Conservation (phyloP, 140 eudicot genomes). For the Bidens hawaiensis region DNA sequence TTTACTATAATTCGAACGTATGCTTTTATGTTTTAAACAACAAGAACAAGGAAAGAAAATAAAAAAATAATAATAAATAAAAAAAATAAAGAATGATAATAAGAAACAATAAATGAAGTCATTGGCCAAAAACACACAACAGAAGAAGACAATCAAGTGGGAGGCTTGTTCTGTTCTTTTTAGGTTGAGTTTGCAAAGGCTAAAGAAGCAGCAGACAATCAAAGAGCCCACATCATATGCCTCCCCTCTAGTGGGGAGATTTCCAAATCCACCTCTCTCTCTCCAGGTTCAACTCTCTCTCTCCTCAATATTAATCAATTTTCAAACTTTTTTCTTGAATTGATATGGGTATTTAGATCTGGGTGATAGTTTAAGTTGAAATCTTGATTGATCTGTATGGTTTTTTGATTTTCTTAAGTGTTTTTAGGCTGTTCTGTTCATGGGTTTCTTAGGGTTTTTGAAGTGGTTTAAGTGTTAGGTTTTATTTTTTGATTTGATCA, state of each 20-base stretch:
- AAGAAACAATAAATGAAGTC: slow-evolving; percentile 7
- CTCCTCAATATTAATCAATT: slow-evolving; percentile 16
- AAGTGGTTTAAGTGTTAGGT: background rate
- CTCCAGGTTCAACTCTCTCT: slow-evolving; percentile 26
- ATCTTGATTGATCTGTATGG: slow-evolving; percentile 23
- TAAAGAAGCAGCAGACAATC: slow-evolving; percentile 11
- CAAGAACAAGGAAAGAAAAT: background rate
- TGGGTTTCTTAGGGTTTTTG: slow-evolving; percentile 4
- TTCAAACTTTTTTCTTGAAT: background rate
- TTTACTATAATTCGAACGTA: background rate
- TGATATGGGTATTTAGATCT: slow-evolving; percentile 29
- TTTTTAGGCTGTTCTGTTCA: too few species aligned
- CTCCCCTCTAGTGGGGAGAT: slow-evolving; percentile 22
- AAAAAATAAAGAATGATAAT: background rate
- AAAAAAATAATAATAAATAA: background rate
- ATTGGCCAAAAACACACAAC: slow-evolving; percentile 8
- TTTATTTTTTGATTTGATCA: background rate
- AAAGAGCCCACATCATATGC: background rate
- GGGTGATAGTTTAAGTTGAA: slow-evolving; percentile 25
- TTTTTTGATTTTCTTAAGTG: too few species aligned
- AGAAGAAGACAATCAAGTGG: slow-evolving; percentile 5
- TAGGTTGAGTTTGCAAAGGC: slow-evolving; percentile 17
- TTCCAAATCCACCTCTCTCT: slow-evolving; percentile 5
- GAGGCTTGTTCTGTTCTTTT: background rate
- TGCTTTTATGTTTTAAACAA: background rate